Evolutionary conservation across 2,329 filamentous ascomycete species (phyloP).

Genomic region (Paracoccidioides lutzii): DNA sequence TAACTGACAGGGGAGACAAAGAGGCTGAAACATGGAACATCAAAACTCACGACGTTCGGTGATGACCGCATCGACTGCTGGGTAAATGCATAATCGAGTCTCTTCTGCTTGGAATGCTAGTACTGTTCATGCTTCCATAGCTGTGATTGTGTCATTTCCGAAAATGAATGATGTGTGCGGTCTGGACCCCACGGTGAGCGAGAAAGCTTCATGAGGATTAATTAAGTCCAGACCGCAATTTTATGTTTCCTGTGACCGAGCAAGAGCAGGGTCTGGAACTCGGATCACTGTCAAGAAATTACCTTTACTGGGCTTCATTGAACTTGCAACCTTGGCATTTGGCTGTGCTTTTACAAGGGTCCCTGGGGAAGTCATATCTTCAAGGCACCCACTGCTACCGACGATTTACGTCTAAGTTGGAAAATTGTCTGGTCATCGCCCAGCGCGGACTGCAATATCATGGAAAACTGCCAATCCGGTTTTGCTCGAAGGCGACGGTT

Average conservation of each 20-base stretch:
- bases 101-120: too few relatives aligned
- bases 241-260: too few relatives aligned
- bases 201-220: too few relatives aligned
- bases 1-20: background rate
- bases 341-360: too few relatives aligned
- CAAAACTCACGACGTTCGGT: background rate
- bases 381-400: background rate
- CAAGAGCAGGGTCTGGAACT: background rate
- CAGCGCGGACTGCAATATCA: background rate
- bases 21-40: background rate
- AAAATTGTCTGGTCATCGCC: background rate
- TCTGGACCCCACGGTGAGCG: too few relatives aligned
- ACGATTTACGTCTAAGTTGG: background rate
- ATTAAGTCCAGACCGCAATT: too few relatives aligned
- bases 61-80: too few relatives aligned
- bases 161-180: too few relatives aligned
- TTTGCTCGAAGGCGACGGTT: background rate
- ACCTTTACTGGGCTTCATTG: too few relatives aligned
- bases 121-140: too few relatives aligned
- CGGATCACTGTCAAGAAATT: background rate
- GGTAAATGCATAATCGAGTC: background rate
- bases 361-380: background rate
- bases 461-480: background rate
- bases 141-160: too few relatives aligned
- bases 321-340: too few relatives aligned